Percentiles rank a stretch among this genome's conserved stretches.
Conservation (phyloP, 345 rosid species). For the Cochlearia excelsa region DNA sequence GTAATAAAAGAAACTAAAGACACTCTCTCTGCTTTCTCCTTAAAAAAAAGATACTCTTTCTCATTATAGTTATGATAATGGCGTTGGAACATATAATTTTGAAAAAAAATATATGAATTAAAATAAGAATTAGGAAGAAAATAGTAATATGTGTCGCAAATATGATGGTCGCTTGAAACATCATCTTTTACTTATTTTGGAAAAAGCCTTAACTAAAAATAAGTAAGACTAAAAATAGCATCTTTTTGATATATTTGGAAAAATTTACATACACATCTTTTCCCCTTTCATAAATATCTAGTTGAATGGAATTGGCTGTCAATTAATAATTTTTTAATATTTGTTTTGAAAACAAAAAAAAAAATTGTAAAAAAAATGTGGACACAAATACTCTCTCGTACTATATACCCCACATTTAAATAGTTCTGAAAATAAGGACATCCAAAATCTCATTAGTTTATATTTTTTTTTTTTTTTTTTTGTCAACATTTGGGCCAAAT, state of each 20-base stretch:
- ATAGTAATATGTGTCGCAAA: constrained; percentile 33
- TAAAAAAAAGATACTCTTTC: constrained; percentile 32
- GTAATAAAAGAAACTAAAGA: constrained; percentile 34
- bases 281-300: constrained; percentile 25
- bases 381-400: constrained; percentile 27
- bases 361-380: constrained; percentile 19
- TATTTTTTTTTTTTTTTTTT: no score
- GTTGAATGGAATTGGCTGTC: constrained; percentile 7
- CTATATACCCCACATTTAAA: background rate
- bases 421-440: no score
- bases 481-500: no score
- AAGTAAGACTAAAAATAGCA: constrained; percentile 28
- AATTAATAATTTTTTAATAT: background rate
- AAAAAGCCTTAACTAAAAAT: constrained; percentile 32
- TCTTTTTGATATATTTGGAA: constrained; percentile 23
- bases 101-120: background rate
- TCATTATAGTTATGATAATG: constrained; percentile 30
- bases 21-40: constrained; percentile 33
- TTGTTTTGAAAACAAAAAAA: background rate
- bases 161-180: constrained; percentile 35
- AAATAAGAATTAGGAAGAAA: constrained; percentile 10
- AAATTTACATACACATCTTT: constrained; percentile 30
- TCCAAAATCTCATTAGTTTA: no score
- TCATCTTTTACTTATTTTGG: constrained; percentile 50
- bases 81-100: constrained; percentile 1